Evolutionary conservation across 768 basidiomycete genomes (phyloP), one percentile per base, ranked within the genome.

Genomic region (Gyrodon lividus): DNA sequence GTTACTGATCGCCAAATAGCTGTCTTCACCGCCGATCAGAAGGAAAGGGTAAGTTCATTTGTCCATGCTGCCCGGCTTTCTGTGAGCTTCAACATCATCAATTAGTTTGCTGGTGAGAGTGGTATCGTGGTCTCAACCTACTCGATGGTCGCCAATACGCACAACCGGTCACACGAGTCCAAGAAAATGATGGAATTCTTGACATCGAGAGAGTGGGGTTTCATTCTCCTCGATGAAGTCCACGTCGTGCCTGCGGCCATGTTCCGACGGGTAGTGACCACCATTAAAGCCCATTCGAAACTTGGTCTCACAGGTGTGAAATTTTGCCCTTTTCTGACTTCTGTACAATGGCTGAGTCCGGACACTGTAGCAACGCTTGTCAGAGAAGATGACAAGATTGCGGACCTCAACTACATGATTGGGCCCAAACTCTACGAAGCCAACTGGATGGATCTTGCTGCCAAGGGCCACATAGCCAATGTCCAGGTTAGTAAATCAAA

Each of bases 131-230:
- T 99, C 22, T 98, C 96, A 28, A 98, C 97, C 10, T 99, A 99
- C 68, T 98, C 96, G 4, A 99, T 99, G 97, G 95, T 99, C 46
- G 96, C 97, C 26, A 98, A 98, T 67, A 97, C 93, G 3, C 91
- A 94, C 63, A 97, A 98, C 68, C 84, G 97, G 58, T 97, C 97
- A n/a, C 93, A 98, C 67, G 94, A 96, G 65, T 91, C 97, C 16
- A 94, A 97, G 75, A 97, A 98, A 76, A 98, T 98, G 92, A 99
- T 99, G 97, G 95, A 99, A 59, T 99, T 98, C 65, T 70, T 99
- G 40, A 92, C 92, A 24, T 94, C 92, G n/a, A 78, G 96, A 48
- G 97, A 99, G 71, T 99, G 97, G 97, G 97, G 97, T 8, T 98
- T 98, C 72, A 89, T 99, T 57, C 76, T 99, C 17, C 77, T 99